phyloP scores from a whole-genome alignment of 164 flowering plant species.

The Vitis rotundifolia region DNA sequence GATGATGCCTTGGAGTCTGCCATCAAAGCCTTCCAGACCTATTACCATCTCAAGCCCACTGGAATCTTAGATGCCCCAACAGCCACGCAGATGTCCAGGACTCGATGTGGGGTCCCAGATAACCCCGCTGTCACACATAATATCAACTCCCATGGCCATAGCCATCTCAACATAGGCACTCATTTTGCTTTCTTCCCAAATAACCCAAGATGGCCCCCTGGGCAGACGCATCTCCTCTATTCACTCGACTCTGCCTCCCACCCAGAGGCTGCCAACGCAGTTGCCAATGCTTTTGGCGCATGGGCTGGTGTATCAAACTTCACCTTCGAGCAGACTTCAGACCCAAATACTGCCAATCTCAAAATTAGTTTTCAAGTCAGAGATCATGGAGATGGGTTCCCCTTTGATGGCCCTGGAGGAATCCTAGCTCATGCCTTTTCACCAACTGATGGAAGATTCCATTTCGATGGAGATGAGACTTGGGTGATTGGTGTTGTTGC shows the following conservation, averaged over 20 bases:
- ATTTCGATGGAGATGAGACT: constrained; percentile 16
- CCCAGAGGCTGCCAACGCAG: background rate
- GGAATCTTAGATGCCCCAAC: constrained; percentile 31
- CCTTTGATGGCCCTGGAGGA: constrained; percentile 26
- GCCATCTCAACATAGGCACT: constrained; percentile 15
- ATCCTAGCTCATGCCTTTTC: constrained; percentile 15
- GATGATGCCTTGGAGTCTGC: constrained; percentile 31
- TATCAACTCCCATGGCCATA: constrained; percentile 5
- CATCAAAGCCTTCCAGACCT: constrained; percentile 24
- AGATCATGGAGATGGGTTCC: constrained; percentile 32
- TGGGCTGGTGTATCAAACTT: constrained; percentile 22
- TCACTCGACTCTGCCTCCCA: constrained; percentile 9
- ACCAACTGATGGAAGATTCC: constrained; percentile 19
- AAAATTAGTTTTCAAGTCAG: constrained; percentile 16
- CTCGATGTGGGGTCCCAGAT: constrained; percentile 35
- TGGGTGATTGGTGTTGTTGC: constrained; percentile 19
- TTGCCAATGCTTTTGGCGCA: constrained; percentile 13
- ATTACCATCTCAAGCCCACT: constrained; percentile 24
- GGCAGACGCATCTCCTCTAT: constrained; percentile 21
- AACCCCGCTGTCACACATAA: background rate
- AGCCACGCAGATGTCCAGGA: constrained; percentile 10
- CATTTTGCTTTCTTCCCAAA: constrained; percentile 20
- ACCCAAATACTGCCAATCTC: constrained; percentile 12
- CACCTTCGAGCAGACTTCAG: constrained; percentile 10
- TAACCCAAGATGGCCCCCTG: constrained; percentile 26